A percentile compares a stretch with the other conserved stretches of the same genome.
phyloP scores from a whole-genome alignment of 768 basidiomycete species.

The Calocybe cyanea region DNA sequence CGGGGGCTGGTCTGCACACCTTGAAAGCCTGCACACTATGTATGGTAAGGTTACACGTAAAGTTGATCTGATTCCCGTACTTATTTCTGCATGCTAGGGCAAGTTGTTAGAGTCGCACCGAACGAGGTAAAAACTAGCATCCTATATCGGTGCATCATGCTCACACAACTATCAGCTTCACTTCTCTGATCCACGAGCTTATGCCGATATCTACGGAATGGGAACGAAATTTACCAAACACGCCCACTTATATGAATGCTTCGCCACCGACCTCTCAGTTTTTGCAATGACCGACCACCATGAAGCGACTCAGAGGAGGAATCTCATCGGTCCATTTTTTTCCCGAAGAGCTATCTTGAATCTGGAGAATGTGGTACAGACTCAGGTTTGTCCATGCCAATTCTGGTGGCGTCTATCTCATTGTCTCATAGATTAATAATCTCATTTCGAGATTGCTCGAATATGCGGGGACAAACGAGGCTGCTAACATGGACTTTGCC shows the following conservation, averaged over 20 bases:
- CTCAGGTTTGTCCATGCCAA: constrained; percentile 20
- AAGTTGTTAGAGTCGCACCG: constrained; percentile 34
- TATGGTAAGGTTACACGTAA: constrained; percentile 27
- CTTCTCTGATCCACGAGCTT: constrained; percentile 36
- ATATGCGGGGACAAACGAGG: constrained; percentile 16
- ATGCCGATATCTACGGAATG: constrained; percentile 38
- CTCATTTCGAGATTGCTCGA: constrained; percentile 25
- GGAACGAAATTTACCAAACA: constrained; percentile 34
- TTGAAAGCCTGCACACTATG: constrained; percentile 29
- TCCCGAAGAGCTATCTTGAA: constrained; percentile 35
- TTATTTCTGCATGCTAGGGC: constrained; percentile 19
- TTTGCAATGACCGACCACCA: constrained; percentile 31
- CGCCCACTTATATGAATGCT: constrained; percentile 30
- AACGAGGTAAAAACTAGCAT: constrained; percentile 29
- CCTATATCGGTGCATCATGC: background rate
- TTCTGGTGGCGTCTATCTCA: background rate
- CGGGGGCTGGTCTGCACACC: constrained; percentile 33
- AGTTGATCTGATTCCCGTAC: background rate
- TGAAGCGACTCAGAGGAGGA: constrained; percentile 30
- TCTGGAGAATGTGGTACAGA: constrained; percentile 31
- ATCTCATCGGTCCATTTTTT: constrained; percentile 35
- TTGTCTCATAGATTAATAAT: constrained; percentile 26
- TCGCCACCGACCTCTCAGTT: constrained; percentile 33
- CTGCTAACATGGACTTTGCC: constrained; percentile 34
- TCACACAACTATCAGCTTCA: constrained; percentile 28